Evolutionary conservation across 768 basidiomycete species (phyloP).

Genomic region (Suillus bovinus): DNA sequence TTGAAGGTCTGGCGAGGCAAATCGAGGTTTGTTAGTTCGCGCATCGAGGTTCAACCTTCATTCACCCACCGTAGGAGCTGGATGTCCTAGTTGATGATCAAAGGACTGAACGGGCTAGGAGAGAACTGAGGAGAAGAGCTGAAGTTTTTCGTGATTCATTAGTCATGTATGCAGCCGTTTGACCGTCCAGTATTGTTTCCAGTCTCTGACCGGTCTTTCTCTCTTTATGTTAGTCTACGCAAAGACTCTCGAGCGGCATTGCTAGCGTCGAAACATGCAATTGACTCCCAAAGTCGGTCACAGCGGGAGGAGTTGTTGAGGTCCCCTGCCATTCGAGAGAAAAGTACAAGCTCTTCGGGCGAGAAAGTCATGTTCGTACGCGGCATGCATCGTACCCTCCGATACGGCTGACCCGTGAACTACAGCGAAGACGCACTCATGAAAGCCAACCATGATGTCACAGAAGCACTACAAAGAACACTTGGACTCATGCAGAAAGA

Average conservation of each 20-base stretch:
- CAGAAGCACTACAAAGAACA: constrained; percentile 83
- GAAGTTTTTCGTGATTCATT: constrained; percentile 49
- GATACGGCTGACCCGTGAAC: constrained; percentile 5
- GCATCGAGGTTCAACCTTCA: background rate
- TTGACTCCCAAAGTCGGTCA: constrained; percentile 60
- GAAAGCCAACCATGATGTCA: constrained; percentile 88
- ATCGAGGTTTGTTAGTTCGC: constrained; percentile 55
- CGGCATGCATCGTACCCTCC: background rate
- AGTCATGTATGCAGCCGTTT: constrained; percentile 46
- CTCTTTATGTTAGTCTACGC: constrained; percentile 46
- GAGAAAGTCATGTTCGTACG: constrained; percentile 64
- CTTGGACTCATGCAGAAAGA: constrained; percentile 88
- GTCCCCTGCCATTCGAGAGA: constrained; percentile 49
- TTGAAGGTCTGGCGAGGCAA: constrained; percentile 58
- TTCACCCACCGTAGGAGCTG: constrained; percentile 47
- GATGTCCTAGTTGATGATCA: constrained; percentile 76
- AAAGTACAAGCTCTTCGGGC: constrained; percentile 37
- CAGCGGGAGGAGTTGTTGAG: constrained; percentile 70
- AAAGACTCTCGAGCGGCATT: constrained; percentile 67
- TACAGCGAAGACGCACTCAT: constrained; percentile 81
- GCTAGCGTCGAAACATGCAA: constrained; percentile 69
- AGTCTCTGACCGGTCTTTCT: constrained; percentile 5
- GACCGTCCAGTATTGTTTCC: background rate
- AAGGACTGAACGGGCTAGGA: constrained; percentile 51
- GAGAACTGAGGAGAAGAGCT: constrained; percentile 50